A percentile compares a stretch with the other conserved stretches of the same genome.
phyloP scores from a whole-genome alignment of 176 grass and related monocot species.

The Puccinellia tenuiflora region DNA sequence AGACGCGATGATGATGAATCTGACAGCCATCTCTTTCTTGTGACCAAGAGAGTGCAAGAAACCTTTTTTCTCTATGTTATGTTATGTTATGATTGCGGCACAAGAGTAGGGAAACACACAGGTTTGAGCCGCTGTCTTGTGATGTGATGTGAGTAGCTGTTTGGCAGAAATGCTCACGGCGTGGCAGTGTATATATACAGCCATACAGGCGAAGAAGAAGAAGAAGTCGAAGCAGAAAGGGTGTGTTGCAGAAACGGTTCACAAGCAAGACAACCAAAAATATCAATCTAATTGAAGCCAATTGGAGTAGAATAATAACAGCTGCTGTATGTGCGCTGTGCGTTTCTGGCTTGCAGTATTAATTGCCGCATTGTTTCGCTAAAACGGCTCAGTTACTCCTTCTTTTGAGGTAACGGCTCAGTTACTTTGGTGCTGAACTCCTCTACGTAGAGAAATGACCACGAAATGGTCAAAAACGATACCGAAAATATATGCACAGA shows the following conservation, averaged over 20 bases:
- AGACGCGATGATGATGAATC: neutral
- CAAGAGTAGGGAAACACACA: neutral
- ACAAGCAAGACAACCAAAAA: neutral
- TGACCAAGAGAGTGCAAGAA: neutral
- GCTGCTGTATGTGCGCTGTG: neutral
- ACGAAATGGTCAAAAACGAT: neutral
- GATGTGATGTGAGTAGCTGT: neutral
- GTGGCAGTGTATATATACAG: conserved; percentile 9
- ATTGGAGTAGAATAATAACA: neutral
- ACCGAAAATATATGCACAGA: too few species aligned
- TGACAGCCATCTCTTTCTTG: neutral
- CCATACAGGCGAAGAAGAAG: neutral
- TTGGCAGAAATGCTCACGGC: neutral
- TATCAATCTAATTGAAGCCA: neutral
- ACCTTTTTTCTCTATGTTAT: neutral
- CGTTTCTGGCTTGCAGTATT: neutral
- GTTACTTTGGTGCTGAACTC: neutral
- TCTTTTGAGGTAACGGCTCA: neutral
- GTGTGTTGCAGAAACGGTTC: conserved; percentile 28
- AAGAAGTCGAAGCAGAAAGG: conserved; percentile 21
- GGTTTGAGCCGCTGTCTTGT: neutral
- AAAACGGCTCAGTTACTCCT: neutral
- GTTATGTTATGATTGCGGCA: neutral
- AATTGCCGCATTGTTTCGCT: neutral
- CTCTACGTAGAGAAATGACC: neutral